Evolutionary conservation across 768 basidiomycete genomes (phyloP).

Genomic region (Trametopsis cervina): DNA sequence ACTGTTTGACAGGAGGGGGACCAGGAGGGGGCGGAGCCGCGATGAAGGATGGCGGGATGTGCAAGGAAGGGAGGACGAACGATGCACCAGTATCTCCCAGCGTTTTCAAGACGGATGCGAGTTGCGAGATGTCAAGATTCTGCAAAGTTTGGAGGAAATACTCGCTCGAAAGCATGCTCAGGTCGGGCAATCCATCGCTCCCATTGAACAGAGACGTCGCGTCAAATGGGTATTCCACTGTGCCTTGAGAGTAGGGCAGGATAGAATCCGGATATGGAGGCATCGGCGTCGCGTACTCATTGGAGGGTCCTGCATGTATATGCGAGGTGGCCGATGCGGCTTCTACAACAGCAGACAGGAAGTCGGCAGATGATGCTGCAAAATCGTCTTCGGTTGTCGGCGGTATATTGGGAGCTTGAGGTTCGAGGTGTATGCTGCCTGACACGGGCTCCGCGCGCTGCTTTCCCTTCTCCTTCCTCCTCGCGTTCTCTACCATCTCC

Average conservation of each 20-base stretch:
- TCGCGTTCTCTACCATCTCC: conserved; percentile 27
- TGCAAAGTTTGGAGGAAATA: conserved; percentile 70
- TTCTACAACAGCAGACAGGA: conserved; percentile 60
- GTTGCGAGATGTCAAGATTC: conserved; percentile 64
- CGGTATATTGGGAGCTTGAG: conserved; percentile 1
- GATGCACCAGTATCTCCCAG: conserved; percentile 51
- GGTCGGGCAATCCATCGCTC: conserved; percentile 26
- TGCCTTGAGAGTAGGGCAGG: conserved; percentile 26
- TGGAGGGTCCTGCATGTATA: conserved; percentile 17
- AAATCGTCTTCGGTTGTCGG: conserved; percentile 17
- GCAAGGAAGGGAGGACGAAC: conserved; percentile 17
- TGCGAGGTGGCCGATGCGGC: conserved; percentile 49
- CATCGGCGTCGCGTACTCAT: conserved; percentile 5
- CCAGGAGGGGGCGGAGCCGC: conserved; percentile 21
- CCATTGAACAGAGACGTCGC: conserved; percentile 15
- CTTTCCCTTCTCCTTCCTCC: conserved; percentile 30
- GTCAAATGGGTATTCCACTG: conserved; percentile 18
- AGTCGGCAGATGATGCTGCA: conserved; percentile 46
- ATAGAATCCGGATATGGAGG: conserved; percentile 24
- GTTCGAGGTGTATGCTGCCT: conserved; percentile 3
- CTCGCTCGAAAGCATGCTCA: conserved; percentile 54
- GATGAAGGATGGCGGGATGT: conserved; percentile 16
- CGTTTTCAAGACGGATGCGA: conserved; percentile 59
- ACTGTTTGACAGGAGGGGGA: conserved; percentile 33
- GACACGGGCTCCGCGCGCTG: conserved; percentile 26